phyloP scores from a whole-genome alignment of 2,329 filamentous ascomycete genomes.

The Thelonectria blattea region DNA sequence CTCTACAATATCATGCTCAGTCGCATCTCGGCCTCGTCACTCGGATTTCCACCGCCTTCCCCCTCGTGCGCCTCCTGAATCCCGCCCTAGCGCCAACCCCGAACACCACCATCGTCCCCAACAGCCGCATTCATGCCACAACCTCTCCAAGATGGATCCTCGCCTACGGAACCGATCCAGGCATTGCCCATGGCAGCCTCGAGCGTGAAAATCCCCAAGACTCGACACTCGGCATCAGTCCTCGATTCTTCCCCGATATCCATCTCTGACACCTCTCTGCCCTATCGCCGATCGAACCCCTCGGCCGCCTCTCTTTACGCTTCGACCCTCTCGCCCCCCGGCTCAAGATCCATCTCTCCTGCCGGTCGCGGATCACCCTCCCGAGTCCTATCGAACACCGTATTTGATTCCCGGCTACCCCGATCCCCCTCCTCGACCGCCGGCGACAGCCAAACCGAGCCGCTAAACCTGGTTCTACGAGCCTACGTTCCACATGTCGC shows the following conservation, averaged over 20 bases:
- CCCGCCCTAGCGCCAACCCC: constrained; percentile 16
- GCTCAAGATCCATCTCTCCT: constrained; percentile 72
- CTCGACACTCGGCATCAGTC: constrained; percentile 62
- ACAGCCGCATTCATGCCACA: constrained; percentile 68
- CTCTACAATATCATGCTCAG: constrained; percentile 41
- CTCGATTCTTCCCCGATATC: constrained; percentile 54
- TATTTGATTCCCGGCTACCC: constrained; percentile 57
- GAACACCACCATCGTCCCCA: constrained; percentile 22
- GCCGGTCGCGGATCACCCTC: constrained; percentile 64
- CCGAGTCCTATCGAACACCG: constrained; percentile 62
- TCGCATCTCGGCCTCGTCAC: constrained; percentile 28
- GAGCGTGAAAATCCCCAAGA: constrained; percentile 64
- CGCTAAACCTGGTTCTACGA: constrained; percentile 73
- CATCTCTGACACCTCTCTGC: constrained; percentile 59
- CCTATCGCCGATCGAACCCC: constrained; percentile 61
- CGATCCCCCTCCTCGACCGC: constrained; percentile 53
- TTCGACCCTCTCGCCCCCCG: constrained; percentile 70
- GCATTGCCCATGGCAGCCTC: constrained; percentile 72
- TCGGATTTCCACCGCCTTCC: constrained; percentile 29
- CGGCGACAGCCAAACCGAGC: constrained; percentile 57
- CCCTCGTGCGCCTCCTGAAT: constrained; percentile 37
- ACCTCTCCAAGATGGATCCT: constrained; percentile 63
- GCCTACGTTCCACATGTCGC: constrained; percentile 90
- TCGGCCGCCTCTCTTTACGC: constrained; percentile 68
- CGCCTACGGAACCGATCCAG: constrained; percentile 71